Percentiles rank a stretch among this genome's conserved stretches.
These are phyloP conservation scores for Hibiscus mutabilis DNA, from an alignment of 345 rosid species.

Conservation along the genomic window DNA sequence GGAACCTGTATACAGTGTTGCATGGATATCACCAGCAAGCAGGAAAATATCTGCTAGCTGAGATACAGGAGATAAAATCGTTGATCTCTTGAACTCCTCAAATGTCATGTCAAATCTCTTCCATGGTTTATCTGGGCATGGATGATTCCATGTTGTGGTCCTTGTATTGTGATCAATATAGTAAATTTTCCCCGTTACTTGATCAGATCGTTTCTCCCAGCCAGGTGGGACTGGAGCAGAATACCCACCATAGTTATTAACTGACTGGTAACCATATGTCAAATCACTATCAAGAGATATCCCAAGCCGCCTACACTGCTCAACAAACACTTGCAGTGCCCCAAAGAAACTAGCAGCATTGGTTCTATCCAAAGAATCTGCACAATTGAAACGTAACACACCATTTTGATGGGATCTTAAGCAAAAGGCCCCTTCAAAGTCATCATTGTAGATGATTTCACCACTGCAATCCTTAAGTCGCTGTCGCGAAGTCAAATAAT, in stretches of 20 bases:
- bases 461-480: slow-evolving; percentile 89
- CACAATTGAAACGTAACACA: slow-evolving; percentile 91
- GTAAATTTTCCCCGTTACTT: slow-evolving; percentile 83
- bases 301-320: slow-evolving; percentile 83
- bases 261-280: slow-evolving; percentile 54
- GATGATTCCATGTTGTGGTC: slow-evolving; percentile 95
- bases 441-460: slow-evolving; percentile 68
- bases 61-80: slow-evolving; percentile 79
- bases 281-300: slow-evolving; percentile 87
- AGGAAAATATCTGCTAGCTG: slow-evolving; percentile 91
- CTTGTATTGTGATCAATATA: slow-evolving; percentile 92
- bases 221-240: slow-evolving; percentile 93
- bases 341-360: slow-evolving; percentile 98
- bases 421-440: slow-evolving; percentile 85
- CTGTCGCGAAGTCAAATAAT: slow-evolving; percentile 75
- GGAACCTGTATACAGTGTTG: slow-evolving; percentile 96
- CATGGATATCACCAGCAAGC: slow-evolving; percentile 95
- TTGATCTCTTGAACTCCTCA: slow-evolving; percentile 83
- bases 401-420: slow-evolving; percentile 94
- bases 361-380: slow-evolving; percentile 96
- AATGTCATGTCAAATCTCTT: slow-evolving; percentile 94
- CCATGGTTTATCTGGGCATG: slow-evolving; percentile 98
- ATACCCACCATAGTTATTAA: slow-evolving; percentile 56
- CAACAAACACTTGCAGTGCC: slow-evolving; percentile 89
- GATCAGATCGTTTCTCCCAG: slow-evolving; percentile 95